Evolutionary conservation across 2,329 filamentous ascomycete species (phyloP), one percentile per base, ranked within the genome.

Genomic region (Trematosphaeria pertusa): DNA sequence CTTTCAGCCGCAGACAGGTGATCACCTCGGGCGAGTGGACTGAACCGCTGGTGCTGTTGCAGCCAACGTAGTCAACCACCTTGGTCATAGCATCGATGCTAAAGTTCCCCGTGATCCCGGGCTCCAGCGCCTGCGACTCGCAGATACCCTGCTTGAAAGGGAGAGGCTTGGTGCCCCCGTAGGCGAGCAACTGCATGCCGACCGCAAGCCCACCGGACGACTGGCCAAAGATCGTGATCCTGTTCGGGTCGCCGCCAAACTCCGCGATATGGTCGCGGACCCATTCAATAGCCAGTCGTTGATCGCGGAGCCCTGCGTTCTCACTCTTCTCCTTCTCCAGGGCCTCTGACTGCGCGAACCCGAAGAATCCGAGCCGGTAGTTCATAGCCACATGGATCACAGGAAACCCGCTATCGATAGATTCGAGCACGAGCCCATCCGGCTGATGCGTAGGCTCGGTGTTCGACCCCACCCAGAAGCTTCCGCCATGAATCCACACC

Each of bases 401-500:
- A 12, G 69, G 69, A n/a, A 52, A 39, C 1, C 73, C 74, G 44
- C 77, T 77, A 24, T 68, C 62, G 4, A 80, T 63, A 0, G 76
- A 79, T 50, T 80, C 66, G n/a, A 66, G 55, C 9, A 81, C 69
- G 41, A 81, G 52, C 1, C 72, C 76, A 55, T 78, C 77, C 1
- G 78, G 78, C 22, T 70, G 56, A 22, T 64, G 71, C 3, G 69
- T 66, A 11, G 69, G 63, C 35, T 73, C 68, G 28, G 61, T 61
- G 35, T 69, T 70, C 6, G 54, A 58, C 2, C 61, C 65, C 28
- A 46, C 58, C 59, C 63, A 66, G 36, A 64, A 58, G 18, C 52
- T 50, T 4, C 59, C 65, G 26, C 76, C 76, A 56, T 85, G 81
- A 15, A 87, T 81, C 82, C 83, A 87, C 2, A 84, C 75, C 31